Evolutionary conservation across 805 yeast genomes (phyloP), one percentile per base, ranked within the genome.

Genomic region (Cyberlindnera saturnus): DNA sequence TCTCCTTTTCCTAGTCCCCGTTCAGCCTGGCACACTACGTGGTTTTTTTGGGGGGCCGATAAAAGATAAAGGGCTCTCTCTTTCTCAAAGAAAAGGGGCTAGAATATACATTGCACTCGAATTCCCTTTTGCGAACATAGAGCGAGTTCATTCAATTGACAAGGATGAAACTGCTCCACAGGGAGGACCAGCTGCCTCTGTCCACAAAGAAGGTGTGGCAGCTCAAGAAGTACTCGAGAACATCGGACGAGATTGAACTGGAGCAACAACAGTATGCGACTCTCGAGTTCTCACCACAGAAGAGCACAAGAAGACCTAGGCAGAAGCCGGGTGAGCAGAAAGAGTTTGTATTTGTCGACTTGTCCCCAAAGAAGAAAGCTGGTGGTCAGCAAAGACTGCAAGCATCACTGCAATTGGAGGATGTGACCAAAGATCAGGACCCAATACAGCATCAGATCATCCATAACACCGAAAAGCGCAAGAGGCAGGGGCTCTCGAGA

Each of bases 281-380:
- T 29, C 30, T 55, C 30, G 62, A 58, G 45, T 57, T 57, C 48
- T 48, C 57, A 4, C 51, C 56, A 1, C 55, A 50, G 36, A 56
- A 51, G 36, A 37, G 51, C 20, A 44, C 58, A 4, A 51, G 59
- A 43, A 46, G 61, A 41, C 62, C 61, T 10, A 47, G 48, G 40
- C 48, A 43, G 37, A 53, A 45, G 34, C 55, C 56, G 3, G 60
- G 59, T n/a, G 53, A 45, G 13, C 48, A 46, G n/a, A 57, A 55
- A 30, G 57, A 59, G 41, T 59, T 56, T 38, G 61, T 59, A 14
- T 59, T 59, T 41, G 60, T 59, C 11, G 60, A 59, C 36, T 34
- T 59, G 6, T 56, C 61, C 3, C 62, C 62, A 13, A 51, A 43
- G 18, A 59, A 57, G 55, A 56, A 52, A 38, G 42, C 45, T 16